A percentile compares a stretch with the other conserved stretches of the same genome.
Evolutionary conservation across 352 stramenopile species (phyloP).

Genomic region (Phytopythium helicoides): DNA sequence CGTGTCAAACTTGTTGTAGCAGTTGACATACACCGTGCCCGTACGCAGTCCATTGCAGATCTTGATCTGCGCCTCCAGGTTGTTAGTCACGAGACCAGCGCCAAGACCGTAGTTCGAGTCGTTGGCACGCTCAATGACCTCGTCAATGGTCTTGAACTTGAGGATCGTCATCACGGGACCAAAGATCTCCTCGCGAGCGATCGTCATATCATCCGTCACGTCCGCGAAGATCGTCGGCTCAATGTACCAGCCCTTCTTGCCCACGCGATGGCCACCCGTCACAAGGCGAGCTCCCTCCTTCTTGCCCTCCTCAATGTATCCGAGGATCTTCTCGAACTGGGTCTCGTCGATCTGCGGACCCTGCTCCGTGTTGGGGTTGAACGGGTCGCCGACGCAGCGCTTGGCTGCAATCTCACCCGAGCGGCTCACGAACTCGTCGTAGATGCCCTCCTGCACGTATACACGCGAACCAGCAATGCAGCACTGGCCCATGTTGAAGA

Average conservation of each 20-base stretch:
- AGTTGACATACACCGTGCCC: conserved; percentile 94
- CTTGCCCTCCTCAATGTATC: conserved; percentile 66
- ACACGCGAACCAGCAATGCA: conserved; percentile 77
- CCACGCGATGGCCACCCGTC: conserved; percentile 68
- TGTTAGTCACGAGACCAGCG: conserved; percentile 85
- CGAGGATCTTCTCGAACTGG: conserved; percentile 82
- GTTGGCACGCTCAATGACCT: conserved; percentile 88
- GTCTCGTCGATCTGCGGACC: conserved; percentile 59
- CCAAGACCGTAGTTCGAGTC: conserved; percentile 84
- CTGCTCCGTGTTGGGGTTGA: conserved; percentile 31
- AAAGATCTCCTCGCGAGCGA: conserved; percentile 89
- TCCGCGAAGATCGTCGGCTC: conserved; percentile 90
- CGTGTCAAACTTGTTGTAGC: conserved; percentile 86
- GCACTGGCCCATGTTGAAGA: conserved; percentile 85
- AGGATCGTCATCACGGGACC: conserved; percentile 84
- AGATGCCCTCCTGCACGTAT: conserved; percentile 83
- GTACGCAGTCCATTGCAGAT: conserved; percentile 85
- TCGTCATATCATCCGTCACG: conserved; percentile 73
- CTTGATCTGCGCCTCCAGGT: conserved; percentile 78
- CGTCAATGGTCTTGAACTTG: conserved; percentile 84
- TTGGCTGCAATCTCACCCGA: conserved; percentile 44
- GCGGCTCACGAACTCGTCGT: conserved; percentile 76
- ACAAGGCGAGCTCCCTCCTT: conserved; percentile 78
- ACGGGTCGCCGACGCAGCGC: conserved; percentile 50
- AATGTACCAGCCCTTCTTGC: conserved; percentile 88